Evolutionary conservation across 352 stramenopile genomes (phyloP), one percentile per base, ranked within the genome.

Genomic region (Phytophthora fragariae): DNA sequence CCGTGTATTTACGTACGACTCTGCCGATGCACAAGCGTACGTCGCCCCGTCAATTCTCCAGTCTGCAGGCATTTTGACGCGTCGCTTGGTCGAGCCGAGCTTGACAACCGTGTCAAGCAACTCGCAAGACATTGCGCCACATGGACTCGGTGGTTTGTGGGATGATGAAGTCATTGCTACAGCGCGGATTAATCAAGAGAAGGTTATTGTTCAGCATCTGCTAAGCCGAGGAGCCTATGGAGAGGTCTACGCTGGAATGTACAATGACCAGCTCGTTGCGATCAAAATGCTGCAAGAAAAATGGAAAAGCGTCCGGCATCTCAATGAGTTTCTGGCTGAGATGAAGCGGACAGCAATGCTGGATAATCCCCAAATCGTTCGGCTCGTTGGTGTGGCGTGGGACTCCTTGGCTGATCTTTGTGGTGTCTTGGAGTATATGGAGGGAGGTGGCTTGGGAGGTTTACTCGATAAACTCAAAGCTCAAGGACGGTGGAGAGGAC

Each of bases 371-470:
- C 66, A 79, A 27, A 83, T 86, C 31, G 74, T 86, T 10, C 31
- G 63, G 0, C 80, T 86, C 33, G 15, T 83, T 5, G 77, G 77
- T 12, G 77, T 85, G 46, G 77, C 75, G 5, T 85, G 77, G 73
- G 75, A 82, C 35, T 77, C 72, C 8, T 60, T 84, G 17, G 76
- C 72, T n/a, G 65, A 87, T 53, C 57, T 85, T 21, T 75, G 70
- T 46, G 77, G 68, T 12, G 62, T 81, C 8, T 79, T 75, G 1
- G 80, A 84, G 68, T 85, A 81, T 53, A 81, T 85, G 78, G 67
- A 79, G 27, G 55, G 72, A 12, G 72, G 80, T 5, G 80, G 85
- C 55, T 47, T 87, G n/a, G 72, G 75, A 24, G 61, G 54, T 24
- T 56, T 83, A 14, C 68, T 87, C 1, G 31, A 67, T 33, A 49